Evolutionary conservation across 2,329 filamentous ascomycete species (phyloP), one percentile per base, ranked within the genome.

Genomic region (Fusarium sp.): DNA sequence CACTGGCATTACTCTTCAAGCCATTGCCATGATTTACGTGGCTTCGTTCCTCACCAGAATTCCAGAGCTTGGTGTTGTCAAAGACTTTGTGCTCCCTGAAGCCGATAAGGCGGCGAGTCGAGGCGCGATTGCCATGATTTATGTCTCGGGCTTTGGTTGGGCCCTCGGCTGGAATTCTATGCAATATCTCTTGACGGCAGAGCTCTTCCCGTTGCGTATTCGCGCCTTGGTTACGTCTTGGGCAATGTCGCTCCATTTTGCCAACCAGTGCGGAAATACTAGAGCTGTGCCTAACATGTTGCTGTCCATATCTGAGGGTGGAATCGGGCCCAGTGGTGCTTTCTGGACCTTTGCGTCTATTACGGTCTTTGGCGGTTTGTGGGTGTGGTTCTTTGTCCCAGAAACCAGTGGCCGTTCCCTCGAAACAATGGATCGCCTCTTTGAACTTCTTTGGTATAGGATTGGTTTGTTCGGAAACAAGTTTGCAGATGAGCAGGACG

Each of bases 231-330:
- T 88, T 19, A 90, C 88, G 0, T 90, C 86, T 0, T 81, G 90
- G 71, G 86, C 88, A 41, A 93, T 93, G 91, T 90, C 87, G 0
- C 83, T 92, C 56, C 90, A 93, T 75, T 93, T 93, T 71, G 88
- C 84, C 58, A 91, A 91, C 75, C 89, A 92, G 75, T 93, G 91
- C 72, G 91, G 90, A 24, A 92, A 91, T 77, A 83, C 86, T 1
- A 87, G 91, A 32, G 89, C 91, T 0, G 88, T 92, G 0, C 91
- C 90, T 1, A 85, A 87, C 64, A 91, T 93, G 89, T 83, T 93
- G 39, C 80, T 93, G 1, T 63, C 77, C 9, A 51, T 59, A 0
- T n/a, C 58, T 1, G 31, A 78, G 1, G 83, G 83, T 3, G 84
- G 84, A 2, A 82, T 87, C 58, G 79, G 74, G 10, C 80, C 82